Base-by-base conservation (phyloP, 371 early-diverging fungal genomes). In the Apophysomyces elegans region DNA sequence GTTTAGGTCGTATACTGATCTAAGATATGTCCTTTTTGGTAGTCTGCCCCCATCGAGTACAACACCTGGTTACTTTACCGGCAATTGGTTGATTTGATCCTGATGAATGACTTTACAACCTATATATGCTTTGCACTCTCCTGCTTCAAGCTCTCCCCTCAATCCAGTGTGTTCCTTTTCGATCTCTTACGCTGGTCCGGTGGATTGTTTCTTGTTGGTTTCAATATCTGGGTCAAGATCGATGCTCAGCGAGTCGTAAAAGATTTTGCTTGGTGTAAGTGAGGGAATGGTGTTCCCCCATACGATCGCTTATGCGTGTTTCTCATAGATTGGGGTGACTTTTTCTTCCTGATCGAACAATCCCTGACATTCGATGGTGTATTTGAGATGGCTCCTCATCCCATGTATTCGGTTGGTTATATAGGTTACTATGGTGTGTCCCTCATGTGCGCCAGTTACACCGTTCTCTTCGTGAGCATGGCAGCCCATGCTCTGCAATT, bases 391-490 rank as follows among this genome's bases (percentile, higher is more conserved):
- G 96, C 95, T 0, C 98, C 98, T 26, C 99, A 98, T 70, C 99
- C 99, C 1, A 97, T 97, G 97, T 98, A 98, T 78, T 95, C 96
- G 9, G 91, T 98, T 39, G 99, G 99, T 0, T 98, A 97, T 70
- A 88, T 92, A 46, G 97, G 97, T 7, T 97, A 94, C 77, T 98
- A 98, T 74, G 99, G 96, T 32, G 80, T 93, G 4, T 92, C 96
- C 7, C 72, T 98, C 45, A 87, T 94, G 68, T 88, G 87, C 44
- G 93, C 90, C 37, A 90, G 90, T 63, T 95, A 95, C 76, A 90
- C 88, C 44, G 96, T 98, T 4, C 87, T 98, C 35, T 96, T 92
- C 69, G 91, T 90, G 56, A 91, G 93, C 46, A 81, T 98, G 63
- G 88, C 89, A 38, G 96, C 96, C 5, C 99, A 98, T 73, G 87